Evolutionary conservation across 352 stramenopile genomes (phyloP).

Genomic region (Pythium volutum): DNA sequence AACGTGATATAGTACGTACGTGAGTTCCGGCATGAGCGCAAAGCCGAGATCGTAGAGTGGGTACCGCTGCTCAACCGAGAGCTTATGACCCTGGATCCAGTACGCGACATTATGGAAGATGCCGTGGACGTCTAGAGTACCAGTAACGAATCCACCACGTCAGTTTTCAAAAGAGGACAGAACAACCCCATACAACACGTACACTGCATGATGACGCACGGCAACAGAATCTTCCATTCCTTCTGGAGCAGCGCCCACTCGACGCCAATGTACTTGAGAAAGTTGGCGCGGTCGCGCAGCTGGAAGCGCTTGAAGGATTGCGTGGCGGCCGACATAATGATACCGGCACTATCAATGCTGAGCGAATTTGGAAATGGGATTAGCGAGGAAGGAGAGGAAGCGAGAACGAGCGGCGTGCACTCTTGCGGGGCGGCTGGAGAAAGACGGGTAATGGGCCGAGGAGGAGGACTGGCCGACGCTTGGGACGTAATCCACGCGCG

Average conservation of each 20-base stretch:
- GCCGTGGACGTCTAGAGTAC: constrained; percentile 72
- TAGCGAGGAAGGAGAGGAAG: not conserved
- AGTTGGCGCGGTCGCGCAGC: constrained; percentile 52
- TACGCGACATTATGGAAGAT: constrained; percentile 88
- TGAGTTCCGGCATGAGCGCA: constrained; percentile 65
- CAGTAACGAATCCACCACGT: not conserved
- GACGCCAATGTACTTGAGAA: constrained; percentile 60
- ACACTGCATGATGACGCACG: constrained; percentile 83
- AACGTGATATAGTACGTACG: constrained; percentile 19
- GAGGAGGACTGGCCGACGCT: not conserved
- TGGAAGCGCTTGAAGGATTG: constrained; percentile 34
- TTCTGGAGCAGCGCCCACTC: constrained; percentile 54
- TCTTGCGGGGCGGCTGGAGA: not conserved
- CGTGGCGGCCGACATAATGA: not conserved
- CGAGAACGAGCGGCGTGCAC: not conserved
- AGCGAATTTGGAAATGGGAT: not conserved
- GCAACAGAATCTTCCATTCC: constrained; percentile 75
- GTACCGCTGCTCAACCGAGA: constrained; percentile 66
- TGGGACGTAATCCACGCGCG: not conserved
- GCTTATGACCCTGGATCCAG: constrained; percentile 72
- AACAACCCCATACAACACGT: constrained; percentile 20
- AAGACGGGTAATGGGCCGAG: not conserved
- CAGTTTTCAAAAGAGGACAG: not conserved
- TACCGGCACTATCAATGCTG: not conserved
- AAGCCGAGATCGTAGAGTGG: constrained; percentile 78